Evolutionary conservation across 495 filamentous ascomycete genomes (phyloP).

Genomic region (Rostrohypoxylon terebratum): DNA sequence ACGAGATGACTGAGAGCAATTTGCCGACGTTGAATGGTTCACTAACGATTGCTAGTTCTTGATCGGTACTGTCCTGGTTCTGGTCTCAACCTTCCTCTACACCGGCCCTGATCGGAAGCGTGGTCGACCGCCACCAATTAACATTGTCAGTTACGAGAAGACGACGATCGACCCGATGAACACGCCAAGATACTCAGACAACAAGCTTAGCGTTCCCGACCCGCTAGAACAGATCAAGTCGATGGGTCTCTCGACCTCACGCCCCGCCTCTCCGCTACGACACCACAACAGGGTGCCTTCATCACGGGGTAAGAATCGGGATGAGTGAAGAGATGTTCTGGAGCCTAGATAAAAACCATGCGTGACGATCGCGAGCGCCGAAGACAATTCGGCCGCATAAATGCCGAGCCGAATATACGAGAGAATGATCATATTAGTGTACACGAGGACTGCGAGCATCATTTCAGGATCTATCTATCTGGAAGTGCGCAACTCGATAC

Average conservation of each 20-base stretch:
- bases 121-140: slow-evolving; percentile 77
- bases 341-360: not conserved
- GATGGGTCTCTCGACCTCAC: slow-evolving; percentile 70
- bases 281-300: slow-evolving; percentile 62
- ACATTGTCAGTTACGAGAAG: slow-evolving; percentile 81
- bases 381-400: slow-evolving; percentile 25
- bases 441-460: not conserved
- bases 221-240: slow-evolving; percentile 62
- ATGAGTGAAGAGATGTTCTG: slow-evolving; percentile 48
- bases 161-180: slow-evolving; percentile 64
- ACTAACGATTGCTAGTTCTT: slow-evolving; percentile 72
- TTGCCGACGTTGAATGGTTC: not conserved
- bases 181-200: slow-evolving; percentile 50
- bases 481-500: slow-evolving; percentile 21
- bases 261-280: slow-evolving; percentile 72
- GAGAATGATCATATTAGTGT: not conserved
- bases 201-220: slow-evolving; percentile 51
- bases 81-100: slow-evolving; percentile 87
- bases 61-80: slow-evolving; percentile 78
- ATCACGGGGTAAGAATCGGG: slow-evolving; percentile 53
- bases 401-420: slow-evolving; percentile 32
- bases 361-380: not conserved
- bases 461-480: slow-evolving; percentile 18
- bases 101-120: slow-evolving; percentile 67
- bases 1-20: not conserved